Evolutionary conservation across 441 rosid genomes (phyloP), one percentile per base, ranked within the genome.

Genomic region (Brassica hybrid): DNA sequence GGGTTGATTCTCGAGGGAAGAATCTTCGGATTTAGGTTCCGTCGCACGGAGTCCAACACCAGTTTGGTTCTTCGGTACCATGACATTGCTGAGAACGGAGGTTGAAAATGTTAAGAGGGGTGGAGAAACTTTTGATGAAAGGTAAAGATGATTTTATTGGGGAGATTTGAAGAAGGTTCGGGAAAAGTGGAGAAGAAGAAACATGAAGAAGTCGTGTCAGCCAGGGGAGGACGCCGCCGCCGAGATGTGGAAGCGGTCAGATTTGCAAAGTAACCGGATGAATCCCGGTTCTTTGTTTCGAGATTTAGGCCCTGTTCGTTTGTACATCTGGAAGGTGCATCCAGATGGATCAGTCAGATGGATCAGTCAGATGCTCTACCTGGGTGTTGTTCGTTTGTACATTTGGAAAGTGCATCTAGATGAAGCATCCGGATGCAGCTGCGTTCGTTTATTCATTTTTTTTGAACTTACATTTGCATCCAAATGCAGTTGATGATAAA

Each of bases 11-110:
- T 71, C 12, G 90, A 76, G 77, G 80, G 79, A 6, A 71, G 19
- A 73, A 76, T 32, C 80, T 67, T 85, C n/a, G 89, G 83, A 52
- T 83, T 34, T 72, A 81, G 76, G 65, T 62, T 76, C 1, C 69
- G 83, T 63, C 90, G 89, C 65, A 87, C 19, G 79, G 89, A 75
- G 58, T 84, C 81, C 58, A 90, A 65, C 0, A 84, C 85, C 8
- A 82, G 79, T 80, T 85, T 88, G 19, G 88, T 78, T 78, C 77
- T 78, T 52, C 70, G 17, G 25, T 78, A 73, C 81, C 77, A 72
- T 52, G 81, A 78, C 81, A 78, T 78, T 52, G 69, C 59, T 61
- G 34, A 5, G 8, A 27, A 50, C 57, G 0, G n/a, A 13, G 59
- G 64, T n/a, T n/a, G n/a, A n/a, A n/a, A n/a, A n/a, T n/a, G n/a